Conservation (phyloP, 2,329 filamentous ascomycete genomes). For the Diaporthe nobilis region DNA sequence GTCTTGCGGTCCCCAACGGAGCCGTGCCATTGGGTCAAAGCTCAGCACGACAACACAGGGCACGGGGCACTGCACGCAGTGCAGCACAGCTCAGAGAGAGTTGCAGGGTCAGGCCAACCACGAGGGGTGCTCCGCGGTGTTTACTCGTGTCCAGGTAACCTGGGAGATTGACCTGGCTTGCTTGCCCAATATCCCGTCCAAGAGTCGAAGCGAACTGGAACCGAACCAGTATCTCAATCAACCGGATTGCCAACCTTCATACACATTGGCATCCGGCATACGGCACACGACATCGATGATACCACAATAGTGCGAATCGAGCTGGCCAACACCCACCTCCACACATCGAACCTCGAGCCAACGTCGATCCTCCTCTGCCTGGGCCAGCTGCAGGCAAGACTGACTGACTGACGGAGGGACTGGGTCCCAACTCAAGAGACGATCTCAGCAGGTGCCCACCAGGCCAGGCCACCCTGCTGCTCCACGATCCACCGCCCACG, state of each 20-base stretch:
- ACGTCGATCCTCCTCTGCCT: constrained; percentile 22
- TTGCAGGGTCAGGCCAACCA: constrained; percentile 28
- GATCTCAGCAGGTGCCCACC: constrained; percentile 32
- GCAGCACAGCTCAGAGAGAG: constrained; percentile 4
- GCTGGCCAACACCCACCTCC: neutral
- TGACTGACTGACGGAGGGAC: neutral
- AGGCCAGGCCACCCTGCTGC: constrained; percentile 25
- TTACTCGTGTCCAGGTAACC: constrained; percentile 29
- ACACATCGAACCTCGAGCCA: constrained; percentile 8
- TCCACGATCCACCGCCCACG: constrained; percentile 34
- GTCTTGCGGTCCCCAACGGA: constrained; percentile 1
- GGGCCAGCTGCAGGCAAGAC: constrained; percentile 3
- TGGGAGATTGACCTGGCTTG: constrained; percentile 11
- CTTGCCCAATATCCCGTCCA: constrained; percentile 14
- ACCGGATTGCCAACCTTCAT: constrained; percentile 4
- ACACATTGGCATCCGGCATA: neutral
- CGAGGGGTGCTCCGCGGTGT: constrained; percentile 5
- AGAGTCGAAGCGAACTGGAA: constrained; percentile 17
- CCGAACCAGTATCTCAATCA: neutral
- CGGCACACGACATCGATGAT: neutral
- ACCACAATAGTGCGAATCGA: neutral
- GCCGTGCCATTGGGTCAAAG: constrained; percentile 27
- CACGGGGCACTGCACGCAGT: neutral
- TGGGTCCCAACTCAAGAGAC: neutral
- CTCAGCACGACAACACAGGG: constrained; percentile 32